These are phyloP conservation scores for Martiniozyma abietophila DNA, from an alignment of 805 yeast species.

Conservation along the genomic window DNA sequence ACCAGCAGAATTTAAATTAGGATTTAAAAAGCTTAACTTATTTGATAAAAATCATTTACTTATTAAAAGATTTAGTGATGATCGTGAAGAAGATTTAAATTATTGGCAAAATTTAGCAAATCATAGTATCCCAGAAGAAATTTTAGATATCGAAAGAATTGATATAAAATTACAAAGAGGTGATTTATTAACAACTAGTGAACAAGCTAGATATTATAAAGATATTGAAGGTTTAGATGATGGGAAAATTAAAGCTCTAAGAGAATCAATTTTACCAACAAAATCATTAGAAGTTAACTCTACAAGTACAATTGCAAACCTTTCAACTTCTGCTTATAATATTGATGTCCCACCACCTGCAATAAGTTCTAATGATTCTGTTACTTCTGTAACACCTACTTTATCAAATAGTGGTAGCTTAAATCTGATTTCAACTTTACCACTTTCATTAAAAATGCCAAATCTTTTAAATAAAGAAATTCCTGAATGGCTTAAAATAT, in stretches of 20 bases:
- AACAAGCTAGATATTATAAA: conserved; percentile 52
- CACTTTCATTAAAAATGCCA: too few species aligned
- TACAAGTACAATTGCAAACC: conserved; percentile 1
- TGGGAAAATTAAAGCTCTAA: conserved; percentile 61
- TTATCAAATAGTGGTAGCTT: too few species aligned
- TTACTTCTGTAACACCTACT: background rate
- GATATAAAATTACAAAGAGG: conserved; percentile 39
- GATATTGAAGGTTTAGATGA: conserved; percentile 52
- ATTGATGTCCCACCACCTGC: too few species aligned
- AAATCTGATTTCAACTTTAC: too few species aligned
- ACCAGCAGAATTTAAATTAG: too few species aligned
- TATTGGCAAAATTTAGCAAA: conserved; percentile 8
- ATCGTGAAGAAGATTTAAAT: too few species aligned
- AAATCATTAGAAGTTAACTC: conserved; percentile 8
- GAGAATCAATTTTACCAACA: conserved; percentile 40
- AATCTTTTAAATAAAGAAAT: too few species aligned
- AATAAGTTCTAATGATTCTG: too few species aligned
- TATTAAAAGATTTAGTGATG: too few species aligned
- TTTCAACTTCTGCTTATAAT: too few species aligned
- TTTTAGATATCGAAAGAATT: conserved; percentile 27
- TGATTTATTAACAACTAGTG: conserved; percentile 48
- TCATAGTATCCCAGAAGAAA: conserved; percentile 15
- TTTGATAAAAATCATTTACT: too few species aligned
- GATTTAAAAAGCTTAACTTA: too few species aligned
- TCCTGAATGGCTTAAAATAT: conserved; percentile 43